These are phyloP conservation scores for Pisolithus sp. DNA, from an alignment of 768 basidiomycete species.

Conservation along the genomic window DNA sequence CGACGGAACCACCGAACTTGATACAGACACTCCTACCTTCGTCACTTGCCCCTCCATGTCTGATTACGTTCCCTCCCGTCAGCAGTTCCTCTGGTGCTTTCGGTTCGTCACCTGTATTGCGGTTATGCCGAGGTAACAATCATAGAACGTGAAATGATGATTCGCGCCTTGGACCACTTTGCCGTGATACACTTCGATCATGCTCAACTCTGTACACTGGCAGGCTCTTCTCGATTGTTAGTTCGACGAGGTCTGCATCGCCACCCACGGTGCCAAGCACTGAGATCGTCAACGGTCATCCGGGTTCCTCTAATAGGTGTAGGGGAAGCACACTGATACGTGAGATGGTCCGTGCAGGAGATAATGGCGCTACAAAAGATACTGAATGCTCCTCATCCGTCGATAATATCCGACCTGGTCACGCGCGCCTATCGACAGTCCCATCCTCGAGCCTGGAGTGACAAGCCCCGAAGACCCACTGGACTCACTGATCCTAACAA, in stretches of 20 bases:
- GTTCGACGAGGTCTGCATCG: constrained; percentile 14
- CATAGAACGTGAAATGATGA: constrained; percentile 11
- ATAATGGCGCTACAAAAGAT: neutral
- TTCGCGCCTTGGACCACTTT: constrained; percentile 26
- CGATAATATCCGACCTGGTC: neutral
- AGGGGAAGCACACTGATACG: constrained; percentile 16
- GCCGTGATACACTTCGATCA: constrained; percentile 24
- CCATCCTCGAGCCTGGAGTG: neutral
- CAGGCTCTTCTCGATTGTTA: constrained; percentile 21
- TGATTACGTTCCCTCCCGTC: constrained; percentile 10
- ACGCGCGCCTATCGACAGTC: neutral
- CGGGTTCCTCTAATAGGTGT: constrained; percentile 9
- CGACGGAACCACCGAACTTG: neutral
- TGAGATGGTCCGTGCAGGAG: neutral
- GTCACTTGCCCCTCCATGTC: neutral
- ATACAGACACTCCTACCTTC: neutral
- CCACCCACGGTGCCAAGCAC: neutral
- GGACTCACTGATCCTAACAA: constrained; percentile 2
- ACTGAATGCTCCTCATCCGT: neutral
- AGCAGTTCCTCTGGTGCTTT: neutral
- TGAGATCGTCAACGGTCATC: constrained; percentile 1
- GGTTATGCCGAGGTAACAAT: constrained; percentile 8
- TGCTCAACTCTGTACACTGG: constrained; percentile 22
- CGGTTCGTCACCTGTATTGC: constrained; percentile 11
- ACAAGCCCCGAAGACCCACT: neutral